Percentiles rank a stretch among this genome's conserved stretches.
phyloP scores from a whole-genome alignment of 2,329 filamentous ascomycete genomes.

The Paramyrothecium sp. region DNA sequence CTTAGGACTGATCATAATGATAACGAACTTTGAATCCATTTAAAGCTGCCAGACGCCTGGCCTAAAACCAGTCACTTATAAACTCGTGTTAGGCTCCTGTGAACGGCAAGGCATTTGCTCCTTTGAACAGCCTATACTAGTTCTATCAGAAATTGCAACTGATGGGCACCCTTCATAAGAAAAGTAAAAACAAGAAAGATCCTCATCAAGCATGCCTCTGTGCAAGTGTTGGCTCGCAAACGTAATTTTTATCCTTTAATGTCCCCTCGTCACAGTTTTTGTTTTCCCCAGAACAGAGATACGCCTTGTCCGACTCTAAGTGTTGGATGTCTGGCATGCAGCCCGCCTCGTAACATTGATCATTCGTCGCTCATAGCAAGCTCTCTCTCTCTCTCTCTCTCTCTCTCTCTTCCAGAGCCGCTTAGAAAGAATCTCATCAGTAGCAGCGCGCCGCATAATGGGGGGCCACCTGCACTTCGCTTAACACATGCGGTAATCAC shows the following conservation, averaged over 20 bases:
- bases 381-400: too few species aligned
- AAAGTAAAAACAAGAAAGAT: neutral
- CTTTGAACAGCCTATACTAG: neutral
- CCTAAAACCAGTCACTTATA: neutral
- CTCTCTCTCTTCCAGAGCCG: too few species aligned
- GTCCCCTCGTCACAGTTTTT: neutral
- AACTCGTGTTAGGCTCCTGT: neutral
- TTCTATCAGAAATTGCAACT: neutral
- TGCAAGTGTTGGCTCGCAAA: neutral
- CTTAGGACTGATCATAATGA: neutral
- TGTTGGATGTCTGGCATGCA: neutral
- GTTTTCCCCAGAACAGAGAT: neutral
- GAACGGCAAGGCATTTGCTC: too few species aligned
- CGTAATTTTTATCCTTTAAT: neutral
- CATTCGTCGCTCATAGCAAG: neutral
- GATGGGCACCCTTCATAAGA: neutral
- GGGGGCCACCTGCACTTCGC: neutral
- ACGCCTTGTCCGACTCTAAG: neutral
- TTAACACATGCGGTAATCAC: conserved; percentile 79
- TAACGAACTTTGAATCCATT: neutral
- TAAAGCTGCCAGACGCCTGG: neutral
- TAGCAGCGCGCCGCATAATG: too few species aligned
- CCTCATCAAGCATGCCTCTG: neutral
- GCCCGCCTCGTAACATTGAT: neutral
- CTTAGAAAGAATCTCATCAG: too few species aligned